A percentile compares a stretch with the other conserved stretches of the same genome.
These are phyloP conservation scores for Cutaneotrichosporon mucoides DNA, from an alignment of 1,284 basidiomycete genomes.

Conservation along the genomic window DNA sequence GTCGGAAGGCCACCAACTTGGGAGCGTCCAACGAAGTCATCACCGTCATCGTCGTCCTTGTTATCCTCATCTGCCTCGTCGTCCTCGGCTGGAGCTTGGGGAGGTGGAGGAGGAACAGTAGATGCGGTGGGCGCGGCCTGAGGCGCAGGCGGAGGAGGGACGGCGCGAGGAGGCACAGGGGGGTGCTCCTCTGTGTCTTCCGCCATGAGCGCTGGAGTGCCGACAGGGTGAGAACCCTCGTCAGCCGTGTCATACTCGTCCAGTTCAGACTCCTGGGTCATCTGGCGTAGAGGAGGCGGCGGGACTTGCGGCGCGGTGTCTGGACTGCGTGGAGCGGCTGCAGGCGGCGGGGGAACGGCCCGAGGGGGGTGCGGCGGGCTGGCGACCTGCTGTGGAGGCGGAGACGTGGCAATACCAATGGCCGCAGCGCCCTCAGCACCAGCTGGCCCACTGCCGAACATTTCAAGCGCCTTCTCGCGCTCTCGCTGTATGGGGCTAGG, in stretches of 20 bases:
- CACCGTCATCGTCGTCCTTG: constrained; percentile 31
- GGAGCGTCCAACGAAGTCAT: constrained; percentile 28
- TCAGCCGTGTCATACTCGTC: no score
- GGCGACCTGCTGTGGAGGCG: neutral
- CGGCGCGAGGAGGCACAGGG: constrained; percentile 1
- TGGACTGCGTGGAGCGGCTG: neutral
- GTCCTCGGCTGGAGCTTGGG: constrained; percentile 6
- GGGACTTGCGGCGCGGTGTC: neutral
- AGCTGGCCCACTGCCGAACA: constrained; percentile 9
- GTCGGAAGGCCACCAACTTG: constrained; percentile 18
- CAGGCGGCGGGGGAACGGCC: no score
- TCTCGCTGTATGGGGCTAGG: neutral
- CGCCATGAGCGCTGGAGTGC: neutral
- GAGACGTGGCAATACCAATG: constrained; percentile 4
- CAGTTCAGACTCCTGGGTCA: neutral
- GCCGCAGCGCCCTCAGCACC: constrained; percentile 25
- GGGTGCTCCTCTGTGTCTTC: constrained; percentile 5
- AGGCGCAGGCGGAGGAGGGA: neutral
- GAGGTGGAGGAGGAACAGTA: no score
- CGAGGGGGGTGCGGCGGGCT: no score
- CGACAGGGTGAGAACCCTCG: neutral
- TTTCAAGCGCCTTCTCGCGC: constrained; percentile 1
- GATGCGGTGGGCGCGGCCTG: neutral
- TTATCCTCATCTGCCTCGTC: constrained; percentile 32
- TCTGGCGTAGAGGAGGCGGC: neutral